Conservation (phyloP, 140 eudicot species). For the Stevia rebaudiana region DNA sequence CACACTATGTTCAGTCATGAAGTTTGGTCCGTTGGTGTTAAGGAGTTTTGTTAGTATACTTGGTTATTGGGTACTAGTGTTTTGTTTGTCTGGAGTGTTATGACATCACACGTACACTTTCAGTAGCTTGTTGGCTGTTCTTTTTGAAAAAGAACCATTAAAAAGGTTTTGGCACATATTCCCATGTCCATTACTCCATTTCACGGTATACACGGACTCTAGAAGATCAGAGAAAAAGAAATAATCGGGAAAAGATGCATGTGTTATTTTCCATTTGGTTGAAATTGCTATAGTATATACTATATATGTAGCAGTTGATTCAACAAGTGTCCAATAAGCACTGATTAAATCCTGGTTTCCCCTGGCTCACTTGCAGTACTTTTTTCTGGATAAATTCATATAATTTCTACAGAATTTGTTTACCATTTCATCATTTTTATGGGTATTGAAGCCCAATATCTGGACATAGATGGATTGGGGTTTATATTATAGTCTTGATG, state of each 20-base stretch:
- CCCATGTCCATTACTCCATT: neutral
- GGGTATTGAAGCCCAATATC: neutral
- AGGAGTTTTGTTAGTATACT: neutral
- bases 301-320: neutral
- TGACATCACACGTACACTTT: constrained; percentile 1
- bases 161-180: neutral
- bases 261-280: neutral
- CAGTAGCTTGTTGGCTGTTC: neutral
- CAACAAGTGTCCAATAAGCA: neutral
- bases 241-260: neutral
- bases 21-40: neutral
- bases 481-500: neutral
- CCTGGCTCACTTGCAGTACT: neutral
- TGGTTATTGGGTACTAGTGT: neutral
- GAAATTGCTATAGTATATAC: neutral
- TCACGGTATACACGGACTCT: neutral
- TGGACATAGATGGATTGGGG: neutral
- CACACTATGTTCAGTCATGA: constrained; percentile 14
- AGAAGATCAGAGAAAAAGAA: constrained; percentile 1
- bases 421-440: neutral
- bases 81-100: constrained; percentile 2
- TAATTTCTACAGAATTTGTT: neutral
- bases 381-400: neutral
- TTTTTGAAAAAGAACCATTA: neutral
- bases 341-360: neutral